Evolutionary conservation across 495 filamentous ascomycete genomes (phyloP), one percentile per base, ranked within the genome.

Genomic region (Hypoxylon cercidicola): DNA sequence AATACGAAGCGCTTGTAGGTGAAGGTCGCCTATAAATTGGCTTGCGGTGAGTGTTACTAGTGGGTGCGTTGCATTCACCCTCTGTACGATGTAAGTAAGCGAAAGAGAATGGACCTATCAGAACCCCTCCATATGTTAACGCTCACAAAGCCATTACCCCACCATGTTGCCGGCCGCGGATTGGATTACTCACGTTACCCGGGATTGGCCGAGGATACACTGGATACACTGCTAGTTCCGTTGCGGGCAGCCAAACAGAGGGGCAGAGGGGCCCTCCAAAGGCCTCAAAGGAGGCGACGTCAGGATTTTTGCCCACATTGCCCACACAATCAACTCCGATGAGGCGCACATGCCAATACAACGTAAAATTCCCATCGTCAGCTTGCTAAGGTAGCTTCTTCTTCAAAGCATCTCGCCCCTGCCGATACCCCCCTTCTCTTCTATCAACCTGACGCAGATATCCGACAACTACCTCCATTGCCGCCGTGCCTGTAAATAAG

Each of bases 141-240:
- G 7, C 7, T 7, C 7, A 28, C 39, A 66, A 68, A 60, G n/a
- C 5, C 15, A 39, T 15, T 46, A 53, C 57, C 58, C 58, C 53
- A 62, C 58, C 47, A 10, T 16, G 1, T 41, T 15, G 16, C 11
- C 35, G 20, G 13, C n/a, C 4, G 35, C 50, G 4, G 20, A 12
- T 21, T 12, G 4, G 16, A 16, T 25, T 16, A 60, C 30, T 61
- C 50, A 52, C 60, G 43, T 57, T 63, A 73, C 71, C 71, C 71
- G 71, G 65, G 53, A 73, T 73, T 73, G 68, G 71, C 71, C 71
- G 71, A 73, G 60, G 49, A 28, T 28, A 7, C 25, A 3, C 7
- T 28, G 25, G 25, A 7, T 7, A 3, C 25, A 28, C 3, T 28
- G 25, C 25, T 28, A 28, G 25, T 7, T 28, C 25, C 25, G 25